Percentiles rank a stretch among this genome's conserved stretches.
phyloP scores from a whole-genome alignment of 2,329 filamentous ascomycete genomes.

The Aureobasidium vineae region DNA sequence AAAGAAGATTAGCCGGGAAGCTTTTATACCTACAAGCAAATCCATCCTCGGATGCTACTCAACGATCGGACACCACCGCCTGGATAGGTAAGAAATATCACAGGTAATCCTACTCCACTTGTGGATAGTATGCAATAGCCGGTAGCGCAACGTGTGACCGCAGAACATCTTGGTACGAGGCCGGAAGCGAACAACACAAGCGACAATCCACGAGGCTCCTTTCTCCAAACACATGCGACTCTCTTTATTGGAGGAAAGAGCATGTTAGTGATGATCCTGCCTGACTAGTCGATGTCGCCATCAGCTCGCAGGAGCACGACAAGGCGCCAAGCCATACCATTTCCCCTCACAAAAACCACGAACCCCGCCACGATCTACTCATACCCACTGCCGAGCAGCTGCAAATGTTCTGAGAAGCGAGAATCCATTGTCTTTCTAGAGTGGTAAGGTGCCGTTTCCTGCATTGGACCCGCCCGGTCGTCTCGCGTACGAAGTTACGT shows the following conservation, averaged over 20 bases:
- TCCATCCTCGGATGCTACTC: background rate
- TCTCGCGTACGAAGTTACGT: slow-evolving; percentile 3
- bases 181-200: background rate
- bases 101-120: background rate
- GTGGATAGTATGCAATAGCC: slow-evolving; percentile 3
- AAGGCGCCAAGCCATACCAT: slow-evolving; percentile 16
- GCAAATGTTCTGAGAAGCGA: slow-evolving; percentile 3
- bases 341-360: slow-evolving; percentile 10
- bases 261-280: slow-evolving; percentile 13
- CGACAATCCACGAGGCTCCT: background rate
- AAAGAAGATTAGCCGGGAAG: slow-evolving; percentile 3
- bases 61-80: background rate
- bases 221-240: background rate
- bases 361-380: background rate
- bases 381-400: background rate
- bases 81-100: background rate
- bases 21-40: slow-evolving; percentile 14
- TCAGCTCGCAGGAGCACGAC: slow-evolving; percentile 4
- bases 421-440: background rate
- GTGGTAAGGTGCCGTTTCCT: background rate
- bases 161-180: background rate
- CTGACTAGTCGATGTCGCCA: slow-evolving; percentile 19
- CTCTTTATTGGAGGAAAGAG: slow-evolving; percentile 17
- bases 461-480: background rate
- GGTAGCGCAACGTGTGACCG: slow-evolving; percentile 11